phyloP scores from a whole-genome alignment of 305 asterid genomes.

The Striga hermonthica region DNA sequence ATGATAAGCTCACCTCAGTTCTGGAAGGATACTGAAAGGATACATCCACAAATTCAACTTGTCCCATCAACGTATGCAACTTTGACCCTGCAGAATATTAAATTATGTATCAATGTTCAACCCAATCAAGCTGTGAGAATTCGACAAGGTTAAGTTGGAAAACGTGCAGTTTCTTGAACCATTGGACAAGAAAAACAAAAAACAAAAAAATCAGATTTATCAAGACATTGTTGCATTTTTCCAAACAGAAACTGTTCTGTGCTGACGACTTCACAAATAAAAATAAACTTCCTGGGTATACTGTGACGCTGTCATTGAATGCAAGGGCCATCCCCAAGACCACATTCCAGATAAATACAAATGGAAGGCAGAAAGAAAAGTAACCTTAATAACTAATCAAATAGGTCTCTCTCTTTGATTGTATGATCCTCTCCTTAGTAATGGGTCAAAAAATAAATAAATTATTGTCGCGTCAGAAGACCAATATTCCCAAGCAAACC shows the following conservation, averaged over 20 bases:
- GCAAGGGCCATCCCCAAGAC: constrained; percentile 6
- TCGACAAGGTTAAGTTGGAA: no score
- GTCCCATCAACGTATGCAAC: constrained; percentile 69
- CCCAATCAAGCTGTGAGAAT: neutral
- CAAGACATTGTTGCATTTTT: neutral
- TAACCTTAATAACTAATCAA: no score
- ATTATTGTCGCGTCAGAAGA: constrained; percentile 22
- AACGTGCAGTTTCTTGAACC: neutral
- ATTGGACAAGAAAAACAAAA: constrained; percentile 14
- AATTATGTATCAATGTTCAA: constrained; percentile 21
- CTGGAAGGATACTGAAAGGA: constrained; percentile 80
- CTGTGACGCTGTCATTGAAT: neutral
- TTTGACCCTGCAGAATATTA: constrained; percentile 54
- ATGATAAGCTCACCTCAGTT: constrained; percentile 47
- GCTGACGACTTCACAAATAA: constrained; percentile 8
- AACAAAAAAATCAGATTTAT: neutral
- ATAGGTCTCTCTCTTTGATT: neutral
- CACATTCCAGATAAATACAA: neutral
- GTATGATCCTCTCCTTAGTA: no score
- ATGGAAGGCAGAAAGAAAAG: neutral
- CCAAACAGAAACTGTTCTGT: neutral
- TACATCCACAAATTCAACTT: constrained; percentile 64
- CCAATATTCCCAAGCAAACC: constrained; percentile 2
- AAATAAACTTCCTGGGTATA: neutral
- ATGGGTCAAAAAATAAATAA: neutral